A percentile compares a stretch with the other conserved stretches of the same genome.
Evolutionary conservation across 78 protist species (phyloP).

Genomic region (Tieghemostelium lacteum): DNA sequence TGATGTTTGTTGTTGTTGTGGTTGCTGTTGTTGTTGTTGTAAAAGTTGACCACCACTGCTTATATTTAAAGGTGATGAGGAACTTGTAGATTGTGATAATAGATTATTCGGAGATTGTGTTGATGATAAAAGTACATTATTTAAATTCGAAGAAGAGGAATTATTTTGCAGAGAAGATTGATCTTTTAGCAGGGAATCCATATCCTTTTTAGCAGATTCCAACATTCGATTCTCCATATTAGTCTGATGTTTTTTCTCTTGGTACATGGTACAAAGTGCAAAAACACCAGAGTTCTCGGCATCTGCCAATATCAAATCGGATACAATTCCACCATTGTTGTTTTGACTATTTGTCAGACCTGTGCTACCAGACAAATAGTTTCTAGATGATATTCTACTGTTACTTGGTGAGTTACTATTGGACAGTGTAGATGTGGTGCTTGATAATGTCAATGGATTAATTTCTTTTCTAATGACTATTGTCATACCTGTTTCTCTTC

Average conservation of each 20-base stretch:
- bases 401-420: neutral
- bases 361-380: no score
- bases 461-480: slow-evolving; percentile 67
- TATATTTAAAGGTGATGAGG: neutral
- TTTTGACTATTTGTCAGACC: no score
- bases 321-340: no score
- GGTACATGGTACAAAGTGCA: slow-evolving; percentile 67
- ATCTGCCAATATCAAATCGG: slow-evolving; percentile 69
- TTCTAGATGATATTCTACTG: neutral
- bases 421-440: neutral
- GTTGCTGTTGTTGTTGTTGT: no score
- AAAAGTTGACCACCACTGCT: no score
- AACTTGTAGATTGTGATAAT: slow-evolving; percentile 14
- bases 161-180: no score
- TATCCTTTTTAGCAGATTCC: no score
- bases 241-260: slow-evolving; percentile 31
- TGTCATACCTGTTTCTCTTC: slow-evolving; percentile 75
- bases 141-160: no score
- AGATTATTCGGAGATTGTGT: no score
- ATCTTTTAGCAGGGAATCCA: no score
- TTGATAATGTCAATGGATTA: neutral
- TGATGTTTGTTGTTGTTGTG: no score
- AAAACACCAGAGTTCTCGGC: slow-evolving; percentile 78
- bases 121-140: no score
- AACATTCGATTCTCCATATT: neutral